Percentiles rank a stretch among this genome's conserved stretches.
phyloP scores from a whole-genome alignment of 305 asterid species.

The Fraxinus floribunda region DNA sequence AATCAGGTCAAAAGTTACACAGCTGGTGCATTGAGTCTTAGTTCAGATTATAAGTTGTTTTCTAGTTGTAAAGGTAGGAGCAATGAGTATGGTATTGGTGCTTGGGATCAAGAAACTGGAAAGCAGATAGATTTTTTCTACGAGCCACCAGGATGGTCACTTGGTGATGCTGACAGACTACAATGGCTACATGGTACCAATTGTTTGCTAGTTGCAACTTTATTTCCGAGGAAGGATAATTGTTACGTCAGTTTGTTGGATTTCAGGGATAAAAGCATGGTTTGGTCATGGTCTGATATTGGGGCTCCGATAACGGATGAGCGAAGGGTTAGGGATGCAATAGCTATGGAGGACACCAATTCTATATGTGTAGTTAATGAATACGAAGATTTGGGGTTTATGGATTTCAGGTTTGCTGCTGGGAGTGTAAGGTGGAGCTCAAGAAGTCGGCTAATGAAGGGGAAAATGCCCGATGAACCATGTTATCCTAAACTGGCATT shows the following conservation, averaged over 20 bases:
- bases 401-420: slow-evolving; percentile 65
- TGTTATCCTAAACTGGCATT: slow-evolving; percentile 79
- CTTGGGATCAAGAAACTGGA: slow-evolving; percentile 85
- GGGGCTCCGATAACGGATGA: slow-evolving; percentile 51
- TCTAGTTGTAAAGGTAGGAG: slow-evolving; percentile 87
- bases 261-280: slow-evolving; percentile 76
- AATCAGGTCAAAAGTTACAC: slow-evolving; percentile 64
- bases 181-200: slow-evolving; percentile 77
- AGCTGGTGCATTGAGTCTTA: slow-evolving; percentile 73
- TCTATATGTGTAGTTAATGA: slow-evolving; percentile 85
- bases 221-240: slow-evolving; percentile 84
- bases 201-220: slow-evolving; percentile 76
- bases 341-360: slow-evolving; percentile 71
- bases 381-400: slow-evolving; percentile 83
- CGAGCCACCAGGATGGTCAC: slow-evolving; percentile 78
- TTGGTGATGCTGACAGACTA: slow-evolving; percentile 86
- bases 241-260: slow-evolving; percentile 87
- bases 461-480: slow-evolving; percentile 84
- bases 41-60: slow-evolving; percentile 64
- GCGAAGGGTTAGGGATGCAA: slow-evolving; percentile 81
- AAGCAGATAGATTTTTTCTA: slow-evolving; percentile 79
- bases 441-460: slow-evolving; percentile 77
- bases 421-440: slow-evolving; percentile 85
- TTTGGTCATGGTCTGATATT: slow-evolving; percentile 81
- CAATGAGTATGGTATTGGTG: slow-evolving; percentile 84